These are phyloP conservation scores for Populus nigra DNA, from an alignment of 345 rosid species.

Conservation along the genomic window DNA sequence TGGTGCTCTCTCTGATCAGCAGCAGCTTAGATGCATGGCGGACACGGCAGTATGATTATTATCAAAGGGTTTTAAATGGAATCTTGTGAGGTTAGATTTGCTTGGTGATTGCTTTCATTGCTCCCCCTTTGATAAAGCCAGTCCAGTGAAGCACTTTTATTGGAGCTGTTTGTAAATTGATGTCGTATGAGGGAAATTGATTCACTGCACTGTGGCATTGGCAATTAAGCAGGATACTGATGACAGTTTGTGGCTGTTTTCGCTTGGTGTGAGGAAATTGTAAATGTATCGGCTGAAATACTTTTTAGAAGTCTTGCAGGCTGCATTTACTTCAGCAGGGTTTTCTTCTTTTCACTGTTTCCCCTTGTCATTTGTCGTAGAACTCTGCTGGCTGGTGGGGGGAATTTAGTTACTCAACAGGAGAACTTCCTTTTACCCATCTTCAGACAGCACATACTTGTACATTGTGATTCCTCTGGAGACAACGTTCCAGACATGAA, in stretches of 20 bases:
- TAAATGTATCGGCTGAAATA: conserved; percentile 32
- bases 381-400: conserved; percentile 22
- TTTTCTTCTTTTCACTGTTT: conserved; percentile 11
- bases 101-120: conserved; percentile 13
- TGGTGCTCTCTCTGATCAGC: conserved; percentile 96
- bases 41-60: conserved; percentile 95
- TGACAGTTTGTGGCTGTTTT: conserved; percentile 24
- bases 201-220: background rate
- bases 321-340: conserved; percentile 17
- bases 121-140: conserved; percentile 22
- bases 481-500: conserved; percentile 11
- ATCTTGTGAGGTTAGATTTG: conserved; percentile 57
- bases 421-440: conserved; percentile 15
- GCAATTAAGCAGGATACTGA: conserved; percentile 10
- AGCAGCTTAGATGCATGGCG: conserved; percentile 99
- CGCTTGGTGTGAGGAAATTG: conserved; percentile 29
- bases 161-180: conserved; percentile 1
- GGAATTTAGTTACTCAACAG: conserved; percentile 17
- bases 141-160: conserved; percentile 18
- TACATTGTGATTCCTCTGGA: conserved; percentile 39
- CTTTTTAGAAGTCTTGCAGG: conserved; percentile 26
- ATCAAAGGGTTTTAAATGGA: conserved; percentile 95
- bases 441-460: conserved; percentile 29
- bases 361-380: conserved; percentile 13
- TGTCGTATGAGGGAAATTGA: conserved; percentile 10